These are phyloP conservation scores for Debaryomyces hansenii DNA, from an alignment of 805 yeast species.

Conservation along the genomic window DNA sequence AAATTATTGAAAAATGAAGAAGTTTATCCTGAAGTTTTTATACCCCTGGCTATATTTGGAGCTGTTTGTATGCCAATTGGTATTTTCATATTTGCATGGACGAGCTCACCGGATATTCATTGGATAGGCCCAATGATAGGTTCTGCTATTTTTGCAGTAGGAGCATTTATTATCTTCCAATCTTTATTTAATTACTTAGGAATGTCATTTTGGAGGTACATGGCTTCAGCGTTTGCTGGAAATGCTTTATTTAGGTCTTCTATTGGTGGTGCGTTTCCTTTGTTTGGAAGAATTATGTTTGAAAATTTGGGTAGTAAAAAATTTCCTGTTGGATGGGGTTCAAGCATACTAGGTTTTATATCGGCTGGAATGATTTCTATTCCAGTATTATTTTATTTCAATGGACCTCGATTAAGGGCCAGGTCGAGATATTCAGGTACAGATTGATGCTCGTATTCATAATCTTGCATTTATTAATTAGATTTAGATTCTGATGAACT, in stretches of 20 bases:
- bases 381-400: constrained; percentile 44
- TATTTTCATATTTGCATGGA: constrained; percentile 48
- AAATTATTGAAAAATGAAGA: constrained; percentile 15
- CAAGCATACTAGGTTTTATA: constrained; percentile 40
- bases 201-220: constrained; percentile 45
- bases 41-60: constrained; percentile 35
- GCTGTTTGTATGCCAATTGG: constrained; percentile 14
- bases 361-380: constrained; percentile 42
- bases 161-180: constrained; percentile 49
- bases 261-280: constrained; percentile 47
- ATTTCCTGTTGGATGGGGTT: constrained; percentile 61
- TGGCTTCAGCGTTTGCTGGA: constrained; percentile 60
- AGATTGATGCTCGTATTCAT: no score
- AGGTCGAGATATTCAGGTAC: constrained; percentile 34
- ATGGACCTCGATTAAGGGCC: constrained; percentile 45
- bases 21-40: constrained; percentile 33
- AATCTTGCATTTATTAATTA: no score
- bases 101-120: constrained; percentile 36
- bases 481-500: no score
- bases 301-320: constrained; percentile 45
- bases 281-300: constrained; percentile 62
- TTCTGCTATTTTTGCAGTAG: constrained; percentile 36
- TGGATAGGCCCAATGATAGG: constrained; percentile 52
- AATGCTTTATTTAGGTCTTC: constrained; percentile 25
- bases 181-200: constrained; percentile 49